phyloP scores from a whole-genome alignment of 1,284 basidiomycete species.

The Sporisorium reilianum region DNA sequence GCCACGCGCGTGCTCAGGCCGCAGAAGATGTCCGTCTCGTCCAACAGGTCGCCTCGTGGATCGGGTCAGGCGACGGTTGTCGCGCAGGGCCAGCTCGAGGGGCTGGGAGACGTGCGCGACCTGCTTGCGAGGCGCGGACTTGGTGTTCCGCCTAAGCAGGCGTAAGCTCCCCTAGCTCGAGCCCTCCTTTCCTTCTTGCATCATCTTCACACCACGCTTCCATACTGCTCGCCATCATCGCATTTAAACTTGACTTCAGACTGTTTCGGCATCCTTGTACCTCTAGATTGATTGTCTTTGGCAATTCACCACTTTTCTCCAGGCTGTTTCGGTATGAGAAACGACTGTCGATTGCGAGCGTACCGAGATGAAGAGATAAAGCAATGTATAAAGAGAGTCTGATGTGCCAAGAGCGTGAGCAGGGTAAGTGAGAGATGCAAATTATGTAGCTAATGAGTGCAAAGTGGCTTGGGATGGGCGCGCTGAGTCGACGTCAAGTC shows the following conservation, averaged over 20 bases:
- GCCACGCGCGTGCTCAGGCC: conserved; percentile 78
- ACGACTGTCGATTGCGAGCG: not conserved
- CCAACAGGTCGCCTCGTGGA: conserved; percentile 26
- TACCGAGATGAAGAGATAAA: not conserved
- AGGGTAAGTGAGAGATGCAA: not conserved
- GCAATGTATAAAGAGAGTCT: not conserved
- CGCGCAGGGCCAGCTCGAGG: conserved; percentile 61
- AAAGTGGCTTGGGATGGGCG: not conserved
- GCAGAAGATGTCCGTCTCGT: conserved; percentile 32
- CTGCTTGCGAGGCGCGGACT: conserved; percentile 58
- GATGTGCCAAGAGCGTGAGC: not conserved
- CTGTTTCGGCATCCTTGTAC: not conserved
- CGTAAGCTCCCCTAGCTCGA: not conserved
- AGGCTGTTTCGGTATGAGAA: not conserved
- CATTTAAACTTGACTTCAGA: not conserved
- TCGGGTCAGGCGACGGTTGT: conserved; percentile 63
- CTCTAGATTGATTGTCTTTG: not conserved
- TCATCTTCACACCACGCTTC: not conserved
- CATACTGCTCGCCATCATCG: not conserved
- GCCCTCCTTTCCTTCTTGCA: not conserved
- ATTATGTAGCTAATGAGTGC: not conserved
- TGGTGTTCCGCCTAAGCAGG: conserved; percentile 48
- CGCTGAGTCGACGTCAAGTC: not conserved
- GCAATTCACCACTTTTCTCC: conserved; percentile 9
- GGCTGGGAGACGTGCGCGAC: conserved; percentile 60